phyloP scores from a whole-genome alignment of 441 rosid genomes.

The Jatropha multifida region DNA sequence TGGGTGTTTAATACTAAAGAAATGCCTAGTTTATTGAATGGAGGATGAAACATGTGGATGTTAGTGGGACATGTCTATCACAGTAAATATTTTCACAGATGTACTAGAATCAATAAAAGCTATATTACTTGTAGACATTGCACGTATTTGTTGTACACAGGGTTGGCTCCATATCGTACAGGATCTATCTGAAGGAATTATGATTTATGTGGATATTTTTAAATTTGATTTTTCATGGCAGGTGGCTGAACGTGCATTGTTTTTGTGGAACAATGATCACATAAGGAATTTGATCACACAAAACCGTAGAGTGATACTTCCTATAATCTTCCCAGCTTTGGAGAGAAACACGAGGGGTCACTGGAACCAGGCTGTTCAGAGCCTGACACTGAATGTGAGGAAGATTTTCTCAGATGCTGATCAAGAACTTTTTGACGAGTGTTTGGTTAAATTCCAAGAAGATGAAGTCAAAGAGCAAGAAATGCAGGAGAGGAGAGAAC shows the following conservation, averaged over 20 bases:
- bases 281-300: slow-evolving; percentile 69
- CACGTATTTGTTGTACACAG: not conserved
- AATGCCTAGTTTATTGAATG: not conserved
- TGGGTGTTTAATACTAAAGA: not conserved
- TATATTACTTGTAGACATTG: not conserved
- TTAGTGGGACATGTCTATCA: not conserved
- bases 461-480: slow-evolving; percentile 56
- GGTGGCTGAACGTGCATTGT: slow-evolving; percentile 95
- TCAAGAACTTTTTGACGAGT: slow-evolving; percentile 68
- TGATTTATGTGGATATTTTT: not conserved
- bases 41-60: not conserved
- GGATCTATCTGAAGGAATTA: not conserved
- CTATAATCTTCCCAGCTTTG: slow-evolving; percentile 76
- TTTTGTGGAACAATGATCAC: slow-evolving; percentile 93
- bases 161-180: not conserved
- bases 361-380: slow-evolving; percentile 95
- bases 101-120: not conserved
- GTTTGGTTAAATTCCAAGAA: slow-evolving; percentile 62
- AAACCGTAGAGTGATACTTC: slow-evolving; percentile 63
- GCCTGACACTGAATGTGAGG: slow-evolving; percentile 73
- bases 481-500: slow-evolving; percentile 51
- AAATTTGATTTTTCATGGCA: slow-evolving; percentile 31
- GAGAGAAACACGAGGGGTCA: slow-evolving; percentile 73
- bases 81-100: not conserved
- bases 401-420: slow-evolving; percentile 75